Conservation (phyloP, 331 rosid genomes). For the Phaseolus coccineus region DNA sequence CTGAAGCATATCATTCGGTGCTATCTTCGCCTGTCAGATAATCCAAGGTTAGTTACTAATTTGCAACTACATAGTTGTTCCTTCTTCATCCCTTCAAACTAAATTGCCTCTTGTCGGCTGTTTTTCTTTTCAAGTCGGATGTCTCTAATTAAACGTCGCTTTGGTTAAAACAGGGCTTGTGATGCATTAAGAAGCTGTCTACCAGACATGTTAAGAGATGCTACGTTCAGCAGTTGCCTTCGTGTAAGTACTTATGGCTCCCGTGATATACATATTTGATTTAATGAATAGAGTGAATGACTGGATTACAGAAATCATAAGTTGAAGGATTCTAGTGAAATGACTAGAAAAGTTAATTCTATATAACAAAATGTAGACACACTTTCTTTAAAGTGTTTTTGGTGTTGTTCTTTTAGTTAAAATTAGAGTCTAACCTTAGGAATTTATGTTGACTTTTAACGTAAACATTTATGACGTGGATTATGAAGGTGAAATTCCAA, state of each 20-base stretch:
- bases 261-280: neutral
- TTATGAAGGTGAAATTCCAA: neutral
- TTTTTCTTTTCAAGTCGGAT: conserved; percentile 1
- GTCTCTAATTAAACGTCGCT: conserved; percentile 19
- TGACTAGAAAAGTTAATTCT: neutral
- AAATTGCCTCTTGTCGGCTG: neutral
- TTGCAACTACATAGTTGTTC: conserved; percentile 19
- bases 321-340: neutral
- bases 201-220: conserved; percentile 87
- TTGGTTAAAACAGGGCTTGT: conserved; percentile 71
- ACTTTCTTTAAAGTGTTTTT: neutral
- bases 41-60: conserved; percentile 67
- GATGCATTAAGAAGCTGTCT: conserved; percentile 96
- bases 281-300: neutral
- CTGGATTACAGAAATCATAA: conserved; percentile 7
- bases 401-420: too few relatives aligned
- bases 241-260: conserved; percentile 61
- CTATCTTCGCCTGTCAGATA: conserved; percentile 92
- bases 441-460: too few relatives aligned
- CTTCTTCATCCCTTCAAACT: neutral
- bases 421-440: too few relatives aligned
- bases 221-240: conserved; percentile 85
- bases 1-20: conserved; percentile 92
- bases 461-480: too few relatives aligned
- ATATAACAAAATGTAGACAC: neutral